These are phyloP conservation scores for Agapanthus africanus DNA, from an alignment of 106 monocot species.

Conservation along the genomic window DNA sequence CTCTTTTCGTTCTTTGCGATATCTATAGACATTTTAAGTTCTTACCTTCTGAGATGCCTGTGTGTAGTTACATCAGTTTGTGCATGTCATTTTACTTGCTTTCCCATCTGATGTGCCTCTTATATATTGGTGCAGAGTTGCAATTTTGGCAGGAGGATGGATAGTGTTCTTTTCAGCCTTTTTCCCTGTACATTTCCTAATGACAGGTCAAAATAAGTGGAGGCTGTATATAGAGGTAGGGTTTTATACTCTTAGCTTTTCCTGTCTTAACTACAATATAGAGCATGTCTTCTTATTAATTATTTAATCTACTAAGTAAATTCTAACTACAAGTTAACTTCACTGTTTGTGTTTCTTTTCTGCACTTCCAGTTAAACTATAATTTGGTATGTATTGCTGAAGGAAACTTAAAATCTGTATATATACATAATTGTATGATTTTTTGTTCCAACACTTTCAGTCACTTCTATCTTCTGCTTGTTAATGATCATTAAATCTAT, in stretches of 20 bases:
- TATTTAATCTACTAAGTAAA: not conserved
- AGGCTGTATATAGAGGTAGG: constrained; percentile 68
- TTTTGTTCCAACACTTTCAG: not conserved
- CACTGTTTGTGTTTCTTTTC: not conserved
- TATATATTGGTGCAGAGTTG: constrained; percentile 40
- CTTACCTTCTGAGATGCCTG: not conserved
- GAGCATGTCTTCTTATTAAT: not conserved
- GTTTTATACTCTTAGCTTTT: constrained; percentile 1
- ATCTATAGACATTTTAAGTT: not conserved
- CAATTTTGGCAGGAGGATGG: constrained; percentile 63
- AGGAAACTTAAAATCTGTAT: not conserved
- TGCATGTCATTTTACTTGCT: not conserved
- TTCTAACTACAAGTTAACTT: not conserved
- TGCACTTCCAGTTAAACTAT: not conserved
- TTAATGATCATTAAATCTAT: not conserved
- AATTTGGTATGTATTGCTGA: not conserved
- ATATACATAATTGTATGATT: not conserved
- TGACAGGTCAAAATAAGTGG: constrained; percentile 47
- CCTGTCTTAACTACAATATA: not conserved
- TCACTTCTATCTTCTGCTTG: not conserved
- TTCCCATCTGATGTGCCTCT: constrained; percentile 7
- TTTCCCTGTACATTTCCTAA: constrained; percentile 70
- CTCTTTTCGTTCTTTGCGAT: not conserved
- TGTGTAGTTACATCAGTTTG: not conserved
- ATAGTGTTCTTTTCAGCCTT: constrained; percentile 73